Percentiles rank a stretch among this genome's conserved stretches.
phyloP scores from a whole-genome alignment of 345 rosid species.

The Murraya paniculata region DNA sequence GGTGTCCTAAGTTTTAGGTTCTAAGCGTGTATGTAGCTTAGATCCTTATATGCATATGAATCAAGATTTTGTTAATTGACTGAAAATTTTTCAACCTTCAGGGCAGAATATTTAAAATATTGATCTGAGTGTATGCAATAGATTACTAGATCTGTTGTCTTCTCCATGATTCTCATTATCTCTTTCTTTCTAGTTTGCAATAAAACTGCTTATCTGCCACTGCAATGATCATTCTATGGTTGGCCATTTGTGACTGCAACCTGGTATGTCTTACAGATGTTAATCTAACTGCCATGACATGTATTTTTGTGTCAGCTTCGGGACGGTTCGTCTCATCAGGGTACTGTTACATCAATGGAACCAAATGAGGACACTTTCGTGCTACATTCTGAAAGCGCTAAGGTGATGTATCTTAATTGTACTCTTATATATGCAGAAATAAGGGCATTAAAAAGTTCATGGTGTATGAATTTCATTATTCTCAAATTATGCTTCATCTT shows the following conservation, averaged over 20 bases:
- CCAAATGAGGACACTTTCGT: conserved; percentile 83
- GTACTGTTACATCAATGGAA: conserved; percentile 95
- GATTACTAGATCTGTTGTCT: neutral
- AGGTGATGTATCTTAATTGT: conserved; percentile 43
- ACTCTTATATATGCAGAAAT: neutral
- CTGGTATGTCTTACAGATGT: neutral
- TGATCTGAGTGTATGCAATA: neutral
- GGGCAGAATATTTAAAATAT: neutral
- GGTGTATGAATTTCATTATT: neutral
- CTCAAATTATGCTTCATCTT: neutral
- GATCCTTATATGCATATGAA: neutral
- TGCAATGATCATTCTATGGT: neutral
- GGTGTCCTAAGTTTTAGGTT: neutral
- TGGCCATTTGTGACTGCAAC: too few relatives aligned
- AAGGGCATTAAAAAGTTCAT: neutral
- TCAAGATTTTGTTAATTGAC: neutral
- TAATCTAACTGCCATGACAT: conserved; percentile 16
- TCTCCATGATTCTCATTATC: neutral
- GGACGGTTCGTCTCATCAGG: conserved; percentile 84
- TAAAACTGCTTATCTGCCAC: neutral
- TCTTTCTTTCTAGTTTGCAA: neutral
- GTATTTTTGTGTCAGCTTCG: conserved; percentile 59
- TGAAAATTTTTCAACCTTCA: neutral
- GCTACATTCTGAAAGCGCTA: conserved; percentile 59
- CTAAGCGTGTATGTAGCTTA: neutral